Conservation (phyloP, 2,329 filamentous ascomycete genomes). For the Penicillium sp. region DNA sequence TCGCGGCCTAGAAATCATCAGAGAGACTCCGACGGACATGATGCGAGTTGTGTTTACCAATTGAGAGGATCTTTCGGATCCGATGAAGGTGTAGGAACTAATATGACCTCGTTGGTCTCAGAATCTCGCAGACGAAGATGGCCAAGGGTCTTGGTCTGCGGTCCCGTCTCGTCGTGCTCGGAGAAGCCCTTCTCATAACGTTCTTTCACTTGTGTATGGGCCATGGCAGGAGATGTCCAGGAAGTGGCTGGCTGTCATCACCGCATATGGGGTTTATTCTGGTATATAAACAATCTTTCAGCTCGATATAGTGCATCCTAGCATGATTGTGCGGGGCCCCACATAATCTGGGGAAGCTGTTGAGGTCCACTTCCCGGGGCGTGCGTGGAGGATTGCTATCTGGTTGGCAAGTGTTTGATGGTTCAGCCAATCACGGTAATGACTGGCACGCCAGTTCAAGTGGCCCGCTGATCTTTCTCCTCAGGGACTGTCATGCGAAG, state of each 20-base stretch:
- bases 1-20: constrained; percentile 4
- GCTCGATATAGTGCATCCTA: neutral
- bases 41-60: neutral
- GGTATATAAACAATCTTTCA: constrained; percentile 1
- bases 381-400: neutral
- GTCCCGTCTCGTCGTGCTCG: neutral
- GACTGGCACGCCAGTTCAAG: neutral
- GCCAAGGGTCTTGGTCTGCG: constrained; percentile 8
- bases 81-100: constrained; percentile 8
- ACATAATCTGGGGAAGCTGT: constrained; percentile 8
- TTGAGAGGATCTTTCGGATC: constrained; percentile 14
- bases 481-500: neutral
- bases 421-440: neutral
- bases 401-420: neutral
- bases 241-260: neutral
- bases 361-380: constrained; percentile 9
- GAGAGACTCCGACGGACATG: neutral
- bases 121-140: constrained; percentile 11
- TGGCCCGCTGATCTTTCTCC: neutral
- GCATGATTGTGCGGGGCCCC: neutral
- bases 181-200: neutral
- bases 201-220: neutral
- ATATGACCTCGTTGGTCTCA: constrained; percentile 9
- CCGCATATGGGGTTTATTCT: neutral
- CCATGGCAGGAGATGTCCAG: neutral